A percentile compares a stretch with the other conserved stretches of the same genome.
These are phyloP conservation scores for Penicilliopsis zonata DNA, from an alignment of 495 filamentous ascomycete genomes.

Conservation along the genomic window DNA sequence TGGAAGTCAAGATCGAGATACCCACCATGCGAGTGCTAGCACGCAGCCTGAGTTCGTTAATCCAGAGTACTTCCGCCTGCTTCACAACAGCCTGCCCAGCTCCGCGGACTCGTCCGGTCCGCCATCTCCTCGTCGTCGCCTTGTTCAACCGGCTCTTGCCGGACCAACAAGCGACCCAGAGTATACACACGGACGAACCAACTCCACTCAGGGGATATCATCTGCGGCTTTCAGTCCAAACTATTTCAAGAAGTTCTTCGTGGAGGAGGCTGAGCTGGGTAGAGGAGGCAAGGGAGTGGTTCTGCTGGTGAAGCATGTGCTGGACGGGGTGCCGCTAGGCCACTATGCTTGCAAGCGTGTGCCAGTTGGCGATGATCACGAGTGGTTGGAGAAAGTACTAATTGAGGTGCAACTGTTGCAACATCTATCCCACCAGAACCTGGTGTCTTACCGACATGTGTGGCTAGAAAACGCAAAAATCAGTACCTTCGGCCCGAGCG, in stretches of 20 bases:
- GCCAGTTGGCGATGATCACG: conserved; percentile 88
- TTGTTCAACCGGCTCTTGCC: conserved; percentile 35
- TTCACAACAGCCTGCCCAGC: conserved; percentile 49
- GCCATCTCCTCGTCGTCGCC: conserved; percentile 39
- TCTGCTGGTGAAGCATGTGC: conserved; percentile 74
- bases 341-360: conserved; percentile 96
- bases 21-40: conserved; percentile 17
- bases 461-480: conserved; percentile 88
- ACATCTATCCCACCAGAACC: conserved; percentile 80
- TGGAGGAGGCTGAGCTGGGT: conserved; percentile 74
- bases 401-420: conserved; percentile 88
- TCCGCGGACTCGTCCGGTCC: conserved; percentile 35
- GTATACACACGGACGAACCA: conserved; percentile 44
- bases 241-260: conserved; percentile 87
- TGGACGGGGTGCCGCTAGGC: conserved; percentile 77
- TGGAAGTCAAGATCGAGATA: conserved; percentile 21
- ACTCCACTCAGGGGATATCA: conserved; percentile 56
- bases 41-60: conserved; percentile 61
- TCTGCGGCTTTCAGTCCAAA: conserved; percentile 76
- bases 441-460: conserved; percentile 95
- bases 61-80: conserved; percentile 89
- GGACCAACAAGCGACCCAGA: conserved; percentile 17
- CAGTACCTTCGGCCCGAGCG: conserved; percentile 75
- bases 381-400: conserved; percentile 90
- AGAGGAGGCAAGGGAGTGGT: conserved; percentile 92